Evolutionary conservation across 164 flowering plant species (phyloP).

Genomic region (Tinospora cordifolia): DNA sequence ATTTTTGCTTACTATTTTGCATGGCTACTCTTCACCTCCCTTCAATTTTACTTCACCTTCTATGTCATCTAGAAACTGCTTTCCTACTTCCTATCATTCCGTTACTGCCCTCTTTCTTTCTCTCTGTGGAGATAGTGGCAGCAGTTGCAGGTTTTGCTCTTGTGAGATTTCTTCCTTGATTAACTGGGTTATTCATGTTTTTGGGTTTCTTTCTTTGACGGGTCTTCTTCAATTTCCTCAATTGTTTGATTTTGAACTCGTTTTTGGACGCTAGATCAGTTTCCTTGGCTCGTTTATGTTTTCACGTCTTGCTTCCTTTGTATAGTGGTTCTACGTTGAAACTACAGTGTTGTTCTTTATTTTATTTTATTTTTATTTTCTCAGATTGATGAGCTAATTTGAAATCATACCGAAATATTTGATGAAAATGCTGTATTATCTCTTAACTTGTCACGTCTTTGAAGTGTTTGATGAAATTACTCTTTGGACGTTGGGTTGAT

Average conservation of each 20-base stretch:
- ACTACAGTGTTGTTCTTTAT: neutral
- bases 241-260: neutral
- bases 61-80: neutral
- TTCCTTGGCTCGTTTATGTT: neutral
- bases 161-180: neutral
- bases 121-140: neutral
- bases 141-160: neutral
- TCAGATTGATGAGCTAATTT: neutral
- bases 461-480: neutral
- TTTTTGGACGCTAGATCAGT: neutral
- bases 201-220: neutral
- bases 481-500: neutral
- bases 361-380: neutral
- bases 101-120: neutral
- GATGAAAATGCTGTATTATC: neutral
- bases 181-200: neutral
- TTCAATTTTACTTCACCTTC: neutral
- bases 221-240: neutral
- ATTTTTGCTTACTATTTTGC: constrained; percentile 12
- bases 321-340: neutral
- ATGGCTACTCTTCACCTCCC: constrained; percentile 7
- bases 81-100: neutral
- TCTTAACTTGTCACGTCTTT: neutral
- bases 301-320: neutral
- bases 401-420: neutral